A percentile compares a stretch with the other conserved stretches of the same genome.
Evolutionary conservation across 129 eudicot species (phyloP).

Genomic region (Ambrosia artemisiifolia): DNA sequence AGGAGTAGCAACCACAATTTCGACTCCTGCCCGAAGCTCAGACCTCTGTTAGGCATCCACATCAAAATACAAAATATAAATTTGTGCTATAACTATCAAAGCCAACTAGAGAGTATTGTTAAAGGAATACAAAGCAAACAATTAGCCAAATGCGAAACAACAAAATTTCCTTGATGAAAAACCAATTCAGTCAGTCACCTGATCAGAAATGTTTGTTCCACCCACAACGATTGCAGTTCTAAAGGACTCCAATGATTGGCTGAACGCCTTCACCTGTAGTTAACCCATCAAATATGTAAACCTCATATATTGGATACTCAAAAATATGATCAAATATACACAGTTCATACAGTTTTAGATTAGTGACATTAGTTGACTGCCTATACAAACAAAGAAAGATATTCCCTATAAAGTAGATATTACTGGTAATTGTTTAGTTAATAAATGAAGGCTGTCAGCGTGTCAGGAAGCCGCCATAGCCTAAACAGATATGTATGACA

Average conservation of each 20-base stretch:
- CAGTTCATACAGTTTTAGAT: neutral
- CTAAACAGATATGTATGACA: neutral
- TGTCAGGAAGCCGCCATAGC: slow-evolving; percentile 2
- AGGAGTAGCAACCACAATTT: slow-evolving; percentile 84
- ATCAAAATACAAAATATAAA: slow-evolving; percentile 6
- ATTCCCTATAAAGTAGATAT: slow-evolving; percentile 6
- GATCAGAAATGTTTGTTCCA: slow-evolving; percentile 85
- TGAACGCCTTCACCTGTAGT: slow-evolving; percentile 73
- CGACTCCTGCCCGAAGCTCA: slow-evolving; percentile 77
- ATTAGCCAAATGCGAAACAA: neutral
- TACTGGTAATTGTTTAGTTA: neutral
- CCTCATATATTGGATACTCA: slow-evolving; percentile 3
- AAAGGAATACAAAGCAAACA: neutral
- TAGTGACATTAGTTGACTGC: neutral
- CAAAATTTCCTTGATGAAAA: slow-evolving; percentile 13
- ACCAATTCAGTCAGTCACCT: slow-evolving; percentile 39
- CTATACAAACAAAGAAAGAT: slow-evolving; percentile 2
- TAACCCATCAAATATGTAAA: slow-evolving; percentile 12
- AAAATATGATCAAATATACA: neutral
- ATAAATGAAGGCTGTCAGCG: neutral
- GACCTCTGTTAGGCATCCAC: slow-evolving; percentile 56
- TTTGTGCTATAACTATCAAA: neutral
- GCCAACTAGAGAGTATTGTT: neutral
- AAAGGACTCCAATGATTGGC: slow-evolving; percentile 69
- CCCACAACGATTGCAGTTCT: slow-evolving; percentile 91